Conservation (phyloP, 2,329 filamentous ascomycete species). For the Mollisia scopiformis region DNA sequence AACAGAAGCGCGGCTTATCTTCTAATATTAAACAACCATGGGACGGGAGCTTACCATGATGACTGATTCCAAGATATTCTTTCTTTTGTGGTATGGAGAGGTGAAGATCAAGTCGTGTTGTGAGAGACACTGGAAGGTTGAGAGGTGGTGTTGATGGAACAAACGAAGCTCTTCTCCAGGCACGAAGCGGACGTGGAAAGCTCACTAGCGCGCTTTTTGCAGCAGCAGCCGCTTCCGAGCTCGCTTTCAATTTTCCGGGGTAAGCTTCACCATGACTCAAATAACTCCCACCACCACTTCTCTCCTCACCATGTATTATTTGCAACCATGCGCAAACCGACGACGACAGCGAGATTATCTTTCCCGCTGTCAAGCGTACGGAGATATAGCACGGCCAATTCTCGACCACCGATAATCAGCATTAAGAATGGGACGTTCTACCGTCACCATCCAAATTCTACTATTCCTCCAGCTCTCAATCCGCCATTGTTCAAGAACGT, state of each 20-base stretch:
- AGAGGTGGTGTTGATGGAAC: conserved; percentile 16
- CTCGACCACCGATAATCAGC: conserved; percentile 62
- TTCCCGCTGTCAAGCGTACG: conserved; percentile 10
- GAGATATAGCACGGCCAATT: conserved; percentile 22
- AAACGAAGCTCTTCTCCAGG: conserved; percentile 21
- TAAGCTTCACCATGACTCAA: neutral
- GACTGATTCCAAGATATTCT: conserved; percentile 2
- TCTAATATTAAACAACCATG: neutral
- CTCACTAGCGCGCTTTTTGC: conserved; percentile 19
- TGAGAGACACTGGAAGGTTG: neutral
- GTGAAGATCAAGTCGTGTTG: neutral
- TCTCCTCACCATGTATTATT: conserved; percentile 1
- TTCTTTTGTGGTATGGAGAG: neutral
- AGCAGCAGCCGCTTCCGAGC: neutral
- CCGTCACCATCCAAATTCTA: conserved; percentile 66
- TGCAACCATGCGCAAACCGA: conserved; percentile 24
- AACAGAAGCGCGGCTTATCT: neutral
- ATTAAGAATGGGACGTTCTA: conserved; percentile 86
- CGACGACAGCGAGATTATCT: conserved; percentile 2
- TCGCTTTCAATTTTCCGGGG: conserved; percentile 3
- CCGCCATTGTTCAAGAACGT: conserved; percentile 74
- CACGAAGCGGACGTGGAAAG: conserved; percentile 29
- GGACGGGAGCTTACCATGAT: conserved; percentile 32
- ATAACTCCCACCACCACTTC: neutral
- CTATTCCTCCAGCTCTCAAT: conserved; percentile 51